Evolutionary conservation across 2,329 filamentous ascomycete species (phyloP), one percentile per base, ranked within the genome.

Genomic region (Microcyclospora tardicrescens): DNA sequence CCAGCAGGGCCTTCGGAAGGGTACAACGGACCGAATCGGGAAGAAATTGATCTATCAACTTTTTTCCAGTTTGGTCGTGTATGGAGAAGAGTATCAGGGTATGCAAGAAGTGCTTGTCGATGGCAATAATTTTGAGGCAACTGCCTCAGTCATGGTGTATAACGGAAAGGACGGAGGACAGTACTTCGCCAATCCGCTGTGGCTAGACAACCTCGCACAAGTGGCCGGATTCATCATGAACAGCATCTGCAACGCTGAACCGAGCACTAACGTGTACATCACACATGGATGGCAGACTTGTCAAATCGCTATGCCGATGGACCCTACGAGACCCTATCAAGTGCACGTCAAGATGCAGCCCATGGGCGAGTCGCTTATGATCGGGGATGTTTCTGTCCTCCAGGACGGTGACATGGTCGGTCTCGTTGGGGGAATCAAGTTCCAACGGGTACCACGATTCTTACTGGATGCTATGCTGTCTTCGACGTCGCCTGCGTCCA

Each of bases 51-150:
- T 34, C 19, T 43, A 43, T 29, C 31, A 33, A 31, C 30, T 40
- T 12, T 39, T 43, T 32, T 5, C 10, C 10, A 5, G 16, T 15
- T 27, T 43, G 10, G 40, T 36, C 28, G 16, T 14, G 6, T 43
- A 39, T 19, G 10, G 13, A 10, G 5, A 16, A 11, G 45, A 50
- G 14, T 65, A 54, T 45, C 58, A 52, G 14, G 61, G 61, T 15
- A 60, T 64, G 52, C 43, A 60, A 34, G 50, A 57, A 28, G 59
- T 63, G 3, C 44, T 60, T 31, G 45, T 65, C 19, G 48, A 63
- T 12, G 51, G 56, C 28, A 39, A 42, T 13, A 30, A 32, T 10
- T 49, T 57, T 13, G 62, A 65, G 41, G 60, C 58, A 3, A 52
- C 50, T 28, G 57, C 57, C 8, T 19, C 31, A 14, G 35, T 49